Evolutionary conservation across 2,329 filamentous ascomycete species (phyloP).

Genomic region (Exophiala mesophila): DNA sequence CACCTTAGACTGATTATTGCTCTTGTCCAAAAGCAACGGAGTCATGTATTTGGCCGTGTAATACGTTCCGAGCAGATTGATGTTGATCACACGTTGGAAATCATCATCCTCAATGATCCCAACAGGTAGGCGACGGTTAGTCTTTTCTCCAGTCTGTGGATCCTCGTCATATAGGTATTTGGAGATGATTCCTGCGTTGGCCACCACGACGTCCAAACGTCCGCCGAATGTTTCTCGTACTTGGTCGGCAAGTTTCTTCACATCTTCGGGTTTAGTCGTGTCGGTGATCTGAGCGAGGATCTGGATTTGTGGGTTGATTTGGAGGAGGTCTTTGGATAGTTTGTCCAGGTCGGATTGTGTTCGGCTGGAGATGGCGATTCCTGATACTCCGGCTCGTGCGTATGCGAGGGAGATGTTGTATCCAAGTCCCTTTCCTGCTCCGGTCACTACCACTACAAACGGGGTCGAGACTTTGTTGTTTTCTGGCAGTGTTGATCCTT

Average conservation of each 20-base stretch:
- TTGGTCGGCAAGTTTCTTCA: slow-evolving; percentile 28
- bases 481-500: slow-evolving; percentile 19
- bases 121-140: slow-evolving; percentile 10
- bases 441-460: slow-evolving; percentile 33
- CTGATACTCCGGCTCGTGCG: slow-evolving; percentile 34
- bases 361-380: slow-evolving; percentile 33
- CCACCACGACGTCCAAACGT: slow-evolving; percentile 33
- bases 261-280: slow-evolving; percentile 26
- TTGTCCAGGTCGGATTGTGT: slow-evolving; percentile 23
- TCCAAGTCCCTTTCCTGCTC: slow-evolving; percentile 35
- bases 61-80: slow-evolving; percentile 18
- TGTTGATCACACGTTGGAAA: slow-evolving; percentile 14
- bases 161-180: slow-evolving; percentile 20
- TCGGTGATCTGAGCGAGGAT: slow-evolving; percentile 23
- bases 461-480: slow-evolving; percentile 11
- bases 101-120: slow-evolving; percentile 22
- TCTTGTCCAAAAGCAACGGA: slow-evolving; percentile 7
- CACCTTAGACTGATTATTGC: slow-evolving; percentile 6
- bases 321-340: slow-evolving; percentile 27
- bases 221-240: slow-evolving; percentile 29
- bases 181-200: slow-evolving; percentile 31
- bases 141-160: slow-evolving; percentile 15
- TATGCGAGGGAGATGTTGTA: slow-evolving; percentile 32
- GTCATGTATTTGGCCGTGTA: slow-evolving; percentile 22
- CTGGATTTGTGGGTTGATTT: slow-evolving; percentile 29